A percentile compares a stretch with the other conserved stretches of the same genome.
These are phyloP conservation scores for Filobasidium wieringae DNA, from an alignment of 768 basidiomycete genomes.

Conservation along the genomic window DNA sequence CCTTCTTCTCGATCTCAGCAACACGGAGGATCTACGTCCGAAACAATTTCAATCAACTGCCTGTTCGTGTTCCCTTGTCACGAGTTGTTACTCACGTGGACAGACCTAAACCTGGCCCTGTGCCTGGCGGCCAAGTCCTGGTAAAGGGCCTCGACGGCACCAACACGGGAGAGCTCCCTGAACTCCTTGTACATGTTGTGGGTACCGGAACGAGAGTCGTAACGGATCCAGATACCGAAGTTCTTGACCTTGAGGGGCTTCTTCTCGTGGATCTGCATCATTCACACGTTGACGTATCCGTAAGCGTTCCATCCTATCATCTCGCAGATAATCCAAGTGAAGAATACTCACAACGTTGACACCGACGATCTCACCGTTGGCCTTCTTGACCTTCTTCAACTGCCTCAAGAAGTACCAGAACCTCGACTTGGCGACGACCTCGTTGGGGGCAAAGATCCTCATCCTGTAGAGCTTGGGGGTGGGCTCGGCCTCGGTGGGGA, in stretches of 20 bases:
- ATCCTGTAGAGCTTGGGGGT: conserved; percentile 98
- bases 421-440: conserved; percentile 95
- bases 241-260: conserved; percentile 98
- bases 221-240: conserved; percentile 99
- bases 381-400: conserved; percentile 98
- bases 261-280: conserved; percentile 79
- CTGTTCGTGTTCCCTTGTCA: not conserved
- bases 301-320: not conserved
- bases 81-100: conserved; percentile 55
- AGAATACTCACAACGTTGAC: conserved; percentile 80
- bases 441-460: conserved; percentile 98
- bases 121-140: conserved; percentile 99
- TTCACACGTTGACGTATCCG: conserved; percentile 3
- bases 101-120: conserved; percentile 97
- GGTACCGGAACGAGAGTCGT: conserved; percentile 97
- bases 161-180: conserved; percentile 86
- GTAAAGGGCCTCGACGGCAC: conserved; percentile 92
- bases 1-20: conserved; percentile 83
- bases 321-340: not conserved
- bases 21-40: conserved; percentile 77
- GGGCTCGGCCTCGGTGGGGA: conserved; percentile 84
- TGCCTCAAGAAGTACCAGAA: conserved; percentile 99
- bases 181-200: conserved; percentile 69
- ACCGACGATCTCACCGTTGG: conserved; percentile 96
- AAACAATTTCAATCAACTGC: not conserved